Conservation (phyloP, 164 flowering plant genomes). For the Santalum album region DNA sequence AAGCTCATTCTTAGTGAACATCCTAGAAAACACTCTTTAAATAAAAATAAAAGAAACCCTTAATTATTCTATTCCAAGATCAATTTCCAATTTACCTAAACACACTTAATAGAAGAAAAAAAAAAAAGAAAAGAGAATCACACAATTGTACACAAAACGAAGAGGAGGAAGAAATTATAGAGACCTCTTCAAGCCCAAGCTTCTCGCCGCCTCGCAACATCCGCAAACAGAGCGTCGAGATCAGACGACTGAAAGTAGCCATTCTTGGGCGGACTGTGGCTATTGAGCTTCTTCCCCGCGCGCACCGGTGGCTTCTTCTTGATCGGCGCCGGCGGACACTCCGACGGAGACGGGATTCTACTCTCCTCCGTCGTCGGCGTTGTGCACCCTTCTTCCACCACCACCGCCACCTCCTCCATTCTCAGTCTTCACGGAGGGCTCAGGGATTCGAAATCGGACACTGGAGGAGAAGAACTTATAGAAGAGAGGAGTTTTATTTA, state of each 20-base stretch:
- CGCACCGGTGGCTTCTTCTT: constrained; percentile 13
- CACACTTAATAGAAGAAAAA: no score
- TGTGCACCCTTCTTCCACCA: constrained; percentile 14
- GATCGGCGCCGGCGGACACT: constrained; percentile 30
- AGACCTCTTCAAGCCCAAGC: constrained; percentile 10
- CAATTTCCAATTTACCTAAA: no score
- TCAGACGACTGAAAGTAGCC: constrained; percentile 28
- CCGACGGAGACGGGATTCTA: constrained; percentile 8
- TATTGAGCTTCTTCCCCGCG: constrained; percentile 5
- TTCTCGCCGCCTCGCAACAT: constrained; percentile 10
- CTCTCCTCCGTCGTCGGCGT: constrained; percentile 18
- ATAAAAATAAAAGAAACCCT: no score
- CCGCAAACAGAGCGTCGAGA: constrained; percentile 19
- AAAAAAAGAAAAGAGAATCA: no score
- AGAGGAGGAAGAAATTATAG: background rate
- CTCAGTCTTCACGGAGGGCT: no score
- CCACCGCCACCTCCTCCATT: background rate
- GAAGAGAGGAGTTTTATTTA: no score
- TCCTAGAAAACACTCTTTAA: no score
- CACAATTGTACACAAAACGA: no score
- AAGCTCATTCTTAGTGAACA: no score
- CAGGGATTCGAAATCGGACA: no score
- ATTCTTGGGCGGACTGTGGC: constrained; percentile 18
- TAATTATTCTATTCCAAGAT: no score
- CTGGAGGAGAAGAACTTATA: no score